These are phyloP conservation scores for Kalaharituber pfeilii DNA, from an alignment of 2,329 filamentous ascomycete species.

Conservation along the genomic window DNA sequence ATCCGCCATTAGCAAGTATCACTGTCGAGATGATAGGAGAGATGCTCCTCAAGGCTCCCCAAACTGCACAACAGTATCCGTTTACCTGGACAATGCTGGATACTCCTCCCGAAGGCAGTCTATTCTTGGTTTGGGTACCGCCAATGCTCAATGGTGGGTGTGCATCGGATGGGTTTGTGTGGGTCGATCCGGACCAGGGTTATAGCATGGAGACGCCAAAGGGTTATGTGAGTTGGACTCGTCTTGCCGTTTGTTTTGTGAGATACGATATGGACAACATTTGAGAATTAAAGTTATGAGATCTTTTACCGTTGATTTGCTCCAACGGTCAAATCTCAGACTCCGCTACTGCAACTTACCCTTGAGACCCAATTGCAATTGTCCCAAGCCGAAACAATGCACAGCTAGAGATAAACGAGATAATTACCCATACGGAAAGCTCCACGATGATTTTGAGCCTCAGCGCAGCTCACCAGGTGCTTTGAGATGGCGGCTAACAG, in stretches of 20 bases:
- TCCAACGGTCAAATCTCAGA: neutral
- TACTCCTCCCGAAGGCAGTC: constrained; percentile 59
- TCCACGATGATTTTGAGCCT: neutral
- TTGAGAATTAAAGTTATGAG: neutral
- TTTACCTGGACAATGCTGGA: constrained; percentile 92
- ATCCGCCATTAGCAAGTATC: constrained; percentile 36
- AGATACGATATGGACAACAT: neutral
- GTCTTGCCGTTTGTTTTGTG: constrained; percentile 1
- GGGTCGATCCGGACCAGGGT: constrained; percentile 63
- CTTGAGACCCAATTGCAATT: neutral
- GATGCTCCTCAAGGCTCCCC: constrained; percentile 67
- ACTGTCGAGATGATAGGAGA: constrained; percentile 61
- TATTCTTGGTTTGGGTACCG: constrained; percentile 81
- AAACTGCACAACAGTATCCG: constrained; percentile 69
- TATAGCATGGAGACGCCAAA: constrained; percentile 52
- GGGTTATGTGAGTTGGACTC: constrained; percentile 40
- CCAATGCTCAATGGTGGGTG: constrained; percentile 49
- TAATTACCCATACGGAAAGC: neutral
- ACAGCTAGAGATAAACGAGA: neutral
- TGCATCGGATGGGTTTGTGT: constrained; percentile 82
- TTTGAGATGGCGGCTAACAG: constrained; percentile 7
- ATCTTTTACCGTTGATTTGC: neutral
- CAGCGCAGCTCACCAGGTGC: too few species aligned
- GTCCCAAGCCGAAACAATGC: neutral
- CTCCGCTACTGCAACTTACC: neutral